Conservation (phyloP, 2,329 filamentous ascomycete species). For the Trichocomaceae sp. region DNA sequence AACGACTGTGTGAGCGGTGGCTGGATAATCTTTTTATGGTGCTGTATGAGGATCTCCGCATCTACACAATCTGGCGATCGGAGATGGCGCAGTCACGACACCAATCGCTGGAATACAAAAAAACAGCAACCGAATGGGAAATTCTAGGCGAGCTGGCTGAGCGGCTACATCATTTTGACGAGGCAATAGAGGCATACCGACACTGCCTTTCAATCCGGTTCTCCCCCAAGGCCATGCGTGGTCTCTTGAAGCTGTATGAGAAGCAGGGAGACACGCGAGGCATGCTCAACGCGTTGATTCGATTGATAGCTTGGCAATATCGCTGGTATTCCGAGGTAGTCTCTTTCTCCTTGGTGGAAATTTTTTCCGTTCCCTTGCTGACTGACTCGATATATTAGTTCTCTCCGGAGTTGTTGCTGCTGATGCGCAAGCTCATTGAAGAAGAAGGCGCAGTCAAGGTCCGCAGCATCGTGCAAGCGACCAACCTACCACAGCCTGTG, state of each 20-base stretch:
- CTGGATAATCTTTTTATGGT: conserved; percentile 99
- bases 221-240: conserved; percentile 83
- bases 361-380: neutral
- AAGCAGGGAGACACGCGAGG: conserved; percentile 70
- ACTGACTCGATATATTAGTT: conserved; percentile 50
- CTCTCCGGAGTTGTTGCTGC: conserved; percentile 80
- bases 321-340: conserved; percentile 91
- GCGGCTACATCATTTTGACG: conserved; percentile 82
- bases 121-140: conserved; percentile 96
- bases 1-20: conserved; percentile 95
- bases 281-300: conserved; percentile 76
- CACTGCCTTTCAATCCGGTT: conserved; percentile 82
- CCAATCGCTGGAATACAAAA: conserved; percentile 92
- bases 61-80: conserved; percentile 98
- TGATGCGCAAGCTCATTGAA: conserved; percentile 87
- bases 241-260: conserved; percentile 74
- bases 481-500: conserved; percentile 84
- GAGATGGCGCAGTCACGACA: conserved; percentile 94
- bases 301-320: conserved; percentile 96
- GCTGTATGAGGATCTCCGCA: conserved; percentile 90
- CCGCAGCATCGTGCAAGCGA: conserved; percentile 92
- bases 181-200: conserved; percentile 88
- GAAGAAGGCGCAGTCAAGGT: conserved; percentile 97
- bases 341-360: neutral
- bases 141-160: conserved; percentile 90